A percentile compares a stretch with the other conserved stretches of the same genome.
Evolutionary conservation across 2,329 filamentous ascomycete genomes (phyloP).

Genomic region (Aspergillaceae sp.): DNA sequence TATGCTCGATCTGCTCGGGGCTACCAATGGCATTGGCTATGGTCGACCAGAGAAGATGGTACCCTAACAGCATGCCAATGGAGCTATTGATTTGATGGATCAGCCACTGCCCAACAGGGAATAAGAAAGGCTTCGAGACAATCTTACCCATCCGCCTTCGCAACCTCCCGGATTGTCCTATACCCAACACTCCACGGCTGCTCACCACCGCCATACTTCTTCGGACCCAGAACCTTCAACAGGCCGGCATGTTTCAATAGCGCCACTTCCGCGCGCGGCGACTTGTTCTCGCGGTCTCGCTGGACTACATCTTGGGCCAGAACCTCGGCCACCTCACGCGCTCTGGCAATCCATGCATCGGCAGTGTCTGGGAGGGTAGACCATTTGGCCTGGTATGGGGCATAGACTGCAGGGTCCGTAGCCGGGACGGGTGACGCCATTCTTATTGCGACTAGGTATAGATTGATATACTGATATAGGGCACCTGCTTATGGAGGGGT

Average conservation of each 20-base stretch:
- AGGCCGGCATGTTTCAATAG: slow-evolving; percentile 46
- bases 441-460: background rate
- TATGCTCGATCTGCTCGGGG: slow-evolving; percentile 50
- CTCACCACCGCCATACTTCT: slow-evolving; percentile 45
- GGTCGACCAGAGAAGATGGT: slow-evolving; percentile 56
- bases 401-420: slow-evolving; percentile 35
- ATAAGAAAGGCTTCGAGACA: too few species aligned
- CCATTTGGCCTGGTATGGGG: slow-evolving; percentile 32
- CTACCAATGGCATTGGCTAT: slow-evolving; percentile 55
- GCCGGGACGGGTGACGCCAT: background rate
- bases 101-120: too few species aligned
- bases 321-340: slow-evolving; percentile 43
- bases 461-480: background rate
- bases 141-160: slow-evolving; percentile 52
- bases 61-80: slow-evolving; percentile 57
- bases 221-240: slow-evolving; percentile 43
- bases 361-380: slow-evolving; percentile 30
- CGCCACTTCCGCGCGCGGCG: slow-evolving; percentile 43
- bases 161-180: slow-evolving; percentile 53
- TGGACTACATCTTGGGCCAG: slow-evolving; percentile 41
- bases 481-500: background rate
- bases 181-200: slow-evolving; percentile 50
- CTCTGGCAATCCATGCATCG: slow-evolving; percentile 41
- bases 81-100: slow-evolving; percentile 29
- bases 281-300: slow-evolving; percentile 46